A percentile compares a stretch with the other conserved stretches of the same genome.
These are phyloP conservation scores for Aspergillus carlsbadensis DNA, from an alignment of 495 filamentous ascomycete genomes.

Conservation along the genomic window DNA sequence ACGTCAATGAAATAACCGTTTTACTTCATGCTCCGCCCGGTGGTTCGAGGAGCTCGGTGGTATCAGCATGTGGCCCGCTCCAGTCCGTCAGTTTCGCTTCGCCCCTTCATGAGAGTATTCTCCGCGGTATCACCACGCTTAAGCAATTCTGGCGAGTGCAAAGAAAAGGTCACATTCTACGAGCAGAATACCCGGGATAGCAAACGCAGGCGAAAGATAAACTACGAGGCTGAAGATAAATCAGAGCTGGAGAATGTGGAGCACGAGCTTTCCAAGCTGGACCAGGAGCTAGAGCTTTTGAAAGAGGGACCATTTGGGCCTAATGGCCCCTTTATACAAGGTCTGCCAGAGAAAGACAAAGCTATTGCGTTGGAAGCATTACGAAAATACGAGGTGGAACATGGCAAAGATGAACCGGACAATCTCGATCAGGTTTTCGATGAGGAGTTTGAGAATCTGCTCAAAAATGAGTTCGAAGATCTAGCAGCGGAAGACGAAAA, in stretches of 20 bases:
- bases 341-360: conserved; percentile 40
- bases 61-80: conserved; percentile 41
- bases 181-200: conserved; percentile 39
- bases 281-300: conserved; percentile 52
- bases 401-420: conserved; percentile 23
- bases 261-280: conserved; percentile 48
- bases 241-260: conserved; percentile 44
- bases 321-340: conserved; percentile 42
- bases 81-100: conserved; percentile 25
- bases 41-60: conserved; percentile 46
- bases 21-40: conserved; percentile 50
- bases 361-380: conserved; percentile 42
- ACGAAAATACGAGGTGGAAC: conserved; percentile 39
- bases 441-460: conserved; percentile 44
- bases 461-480: conserved; percentile 42
- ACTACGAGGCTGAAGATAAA: conserved; percentile 54
- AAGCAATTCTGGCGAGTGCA: conserved; percentile 39
- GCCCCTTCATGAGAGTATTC: conserved; percentile 30
- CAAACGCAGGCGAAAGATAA: conserved; percentile 36
- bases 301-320: conserved; percentile 43
- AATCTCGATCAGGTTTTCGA: conserved; percentile 43
- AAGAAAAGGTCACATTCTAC: conserved; percentile 46
- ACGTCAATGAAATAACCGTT: conserved; percentile 33
- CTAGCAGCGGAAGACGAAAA: conserved; percentile 41
- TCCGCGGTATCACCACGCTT: conserved; percentile 34